Evolutionary conservation across 2,329 filamentous ascomycete genomes (phyloP).

Genomic region (Fusarium nematophilum): DNA sequence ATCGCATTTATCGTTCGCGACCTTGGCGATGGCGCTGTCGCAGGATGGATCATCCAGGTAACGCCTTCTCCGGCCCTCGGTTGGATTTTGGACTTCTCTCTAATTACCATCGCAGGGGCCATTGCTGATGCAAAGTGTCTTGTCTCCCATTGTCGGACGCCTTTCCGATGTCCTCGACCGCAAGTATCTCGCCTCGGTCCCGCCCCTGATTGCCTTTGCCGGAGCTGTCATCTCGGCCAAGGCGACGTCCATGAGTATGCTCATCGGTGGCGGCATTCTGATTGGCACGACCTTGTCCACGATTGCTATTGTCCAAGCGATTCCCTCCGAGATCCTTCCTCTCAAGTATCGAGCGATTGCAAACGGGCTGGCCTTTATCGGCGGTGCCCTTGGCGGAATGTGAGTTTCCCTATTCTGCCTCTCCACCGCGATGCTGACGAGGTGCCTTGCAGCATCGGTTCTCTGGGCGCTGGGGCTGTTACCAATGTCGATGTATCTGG

Average conservation of each 20-base stretch:
- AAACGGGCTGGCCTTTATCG: conserved; percentile 13
- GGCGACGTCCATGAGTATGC: conserved; percentile 11
- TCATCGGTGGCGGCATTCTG: conserved; percentile 7
- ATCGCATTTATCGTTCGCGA: conserved; percentile 14
- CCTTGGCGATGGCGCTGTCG: conserved; percentile 7
- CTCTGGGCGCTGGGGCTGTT: conserved; percentile 8
- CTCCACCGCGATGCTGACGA: background rate
- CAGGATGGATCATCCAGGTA: conserved; percentile 17
- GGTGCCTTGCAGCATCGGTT: conserved; percentile 1
- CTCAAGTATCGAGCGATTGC: conserved; percentile 15
- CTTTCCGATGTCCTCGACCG: conserved; percentile 16
- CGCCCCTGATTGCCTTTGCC: conserved; percentile 11
- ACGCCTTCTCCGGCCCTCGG: background rate
- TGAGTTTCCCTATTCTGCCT: background rate
- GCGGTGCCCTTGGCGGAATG: conserved; percentile 9
- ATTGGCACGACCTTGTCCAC: conserved; percentile 11
- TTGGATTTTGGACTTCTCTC: background rate
- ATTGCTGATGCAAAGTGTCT: conserved; percentile 10
- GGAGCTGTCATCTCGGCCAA: conserved; percentile 12
- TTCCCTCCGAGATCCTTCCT: conserved; percentile 13
- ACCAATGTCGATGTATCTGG: conserved; percentile 8
- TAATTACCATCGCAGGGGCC: conserved; percentile 1
- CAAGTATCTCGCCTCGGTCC: conserved; percentile 15
- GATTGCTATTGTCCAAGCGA: conserved; percentile 11
- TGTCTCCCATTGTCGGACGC: conserved; percentile 10